These are phyloP conservation scores for Amphicarpaea edgeworthii DNA, from an alignment of 306 rosid genomes.

Conservation along the genomic window DNA sequence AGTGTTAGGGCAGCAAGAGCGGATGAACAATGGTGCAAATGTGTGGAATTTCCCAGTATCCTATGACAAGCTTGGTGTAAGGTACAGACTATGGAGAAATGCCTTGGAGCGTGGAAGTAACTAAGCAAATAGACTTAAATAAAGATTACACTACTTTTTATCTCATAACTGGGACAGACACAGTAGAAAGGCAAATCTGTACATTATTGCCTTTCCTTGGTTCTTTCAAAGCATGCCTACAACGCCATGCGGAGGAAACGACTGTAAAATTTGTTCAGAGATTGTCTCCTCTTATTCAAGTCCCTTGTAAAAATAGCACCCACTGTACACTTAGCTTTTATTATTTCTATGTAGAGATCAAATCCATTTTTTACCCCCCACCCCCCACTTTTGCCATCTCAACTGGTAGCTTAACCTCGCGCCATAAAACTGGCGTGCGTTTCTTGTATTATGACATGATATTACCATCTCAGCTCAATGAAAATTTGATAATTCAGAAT, in stretches of 20 bases:
- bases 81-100: slow-evolving; percentile 89
- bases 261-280: slow-evolving; percentile 49
- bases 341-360: slow-evolving; percentile 48
- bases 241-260: slow-evolving; percentile 49
- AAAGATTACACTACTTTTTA: slow-evolving; percentile 22
- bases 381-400: slow-evolving; percentile 32
- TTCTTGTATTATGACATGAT: slow-evolving; percentile 29
- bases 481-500: background rate
- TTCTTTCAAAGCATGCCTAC: slow-evolving; percentile 26
- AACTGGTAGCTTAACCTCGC: slow-evolving; percentile 34
- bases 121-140: slow-evolving; percentile 49
- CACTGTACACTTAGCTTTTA: slow-evolving; percentile 52
- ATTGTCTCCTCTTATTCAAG: slow-evolving; percentile 21
- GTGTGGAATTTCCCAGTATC: slow-evolving; percentile 88
- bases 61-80: slow-evolving; percentile 89
- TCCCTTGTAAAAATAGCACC: slow-evolving; percentile 51
- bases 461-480: slow-evolving; percentile 5
- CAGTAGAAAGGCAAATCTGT: slow-evolving; percentile 8
- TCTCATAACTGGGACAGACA: slow-evolving; percentile 13
- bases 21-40: slow-evolving; percentile 80
- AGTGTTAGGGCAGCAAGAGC: slow-evolving; percentile 88
- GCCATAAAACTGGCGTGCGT: slow-evolving; percentile 10
- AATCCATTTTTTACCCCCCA: slow-evolving; percentile 14
- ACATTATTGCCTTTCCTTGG: slow-evolving; percentile 38
- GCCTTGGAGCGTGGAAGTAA: slow-evolving; percentile 75